A percentile compares a stretch with the other conserved stretches of the same genome.
phyloP scores from a whole-genome alignment of 169 alveolate species.

The Plasmodium billcollinsi region DNA sequence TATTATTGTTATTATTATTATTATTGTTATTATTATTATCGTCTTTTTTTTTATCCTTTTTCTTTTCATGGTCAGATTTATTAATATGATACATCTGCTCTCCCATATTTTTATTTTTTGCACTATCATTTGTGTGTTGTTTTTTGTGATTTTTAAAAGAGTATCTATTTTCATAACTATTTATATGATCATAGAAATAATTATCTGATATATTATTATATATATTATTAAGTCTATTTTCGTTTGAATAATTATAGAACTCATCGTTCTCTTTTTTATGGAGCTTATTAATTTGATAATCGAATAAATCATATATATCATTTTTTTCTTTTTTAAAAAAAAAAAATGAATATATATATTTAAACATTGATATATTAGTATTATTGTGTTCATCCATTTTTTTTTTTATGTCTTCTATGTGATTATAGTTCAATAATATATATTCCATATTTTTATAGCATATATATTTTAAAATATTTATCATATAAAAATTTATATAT shows the following conservation, averaged over 20 bases:
- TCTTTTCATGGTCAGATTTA: too few species aligned
- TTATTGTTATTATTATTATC: not conserved
- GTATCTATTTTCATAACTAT: too few species aligned
- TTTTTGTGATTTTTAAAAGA: too few species aligned
- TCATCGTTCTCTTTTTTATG: too few species aligned
- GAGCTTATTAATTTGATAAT: too few species aligned
- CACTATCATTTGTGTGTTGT: not conserved
- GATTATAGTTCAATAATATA: constrained; percentile 1
- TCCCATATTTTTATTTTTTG: not conserved
- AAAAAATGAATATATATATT: constrained; percentile 17
- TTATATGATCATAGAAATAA: too few species aligned
- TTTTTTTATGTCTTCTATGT: constrained; percentile 3
- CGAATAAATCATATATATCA: too few species aligned
- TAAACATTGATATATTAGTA: not conserved
- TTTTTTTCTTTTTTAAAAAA: not conserved
- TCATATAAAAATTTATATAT: constrained; percentile 28
- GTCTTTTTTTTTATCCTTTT: not conserved
- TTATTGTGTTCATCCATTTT: not conserved
- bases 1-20: not conserved
- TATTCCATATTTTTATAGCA: constrained; percentile 22
- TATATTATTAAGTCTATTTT: too few species aligned
- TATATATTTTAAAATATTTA: constrained; percentile 49
- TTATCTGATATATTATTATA: too few species aligned
- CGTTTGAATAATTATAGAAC: too few species aligned
- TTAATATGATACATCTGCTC: not conserved